Evolutionary conservation across 768 basidiomycete species (phyloP).

Genomic region (Boletus eberwhitei): DNA sequence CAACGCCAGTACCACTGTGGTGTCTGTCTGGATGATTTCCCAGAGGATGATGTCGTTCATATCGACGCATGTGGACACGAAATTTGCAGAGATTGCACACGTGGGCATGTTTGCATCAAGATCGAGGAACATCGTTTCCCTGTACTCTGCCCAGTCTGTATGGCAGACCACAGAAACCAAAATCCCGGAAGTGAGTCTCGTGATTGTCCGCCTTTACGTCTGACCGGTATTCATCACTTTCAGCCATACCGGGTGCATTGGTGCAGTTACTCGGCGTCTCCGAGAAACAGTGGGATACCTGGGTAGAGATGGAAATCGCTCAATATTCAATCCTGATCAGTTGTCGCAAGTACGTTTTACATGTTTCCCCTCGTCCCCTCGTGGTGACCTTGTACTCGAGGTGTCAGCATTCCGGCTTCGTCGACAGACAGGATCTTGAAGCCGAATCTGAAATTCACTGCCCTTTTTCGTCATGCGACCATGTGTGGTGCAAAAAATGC

Average conservation of each 20-base stretch:
- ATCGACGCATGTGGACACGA: conserved; percentile 46
- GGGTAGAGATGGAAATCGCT: conserved; percentile 46
- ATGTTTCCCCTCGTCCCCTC: neutral
- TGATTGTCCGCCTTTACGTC: neutral
- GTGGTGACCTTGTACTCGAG: conserved; percentile 29
- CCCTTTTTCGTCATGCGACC: conserved; percentile 45
- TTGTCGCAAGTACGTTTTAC: conserved; percentile 46
- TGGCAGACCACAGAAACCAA: conserved; percentile 30
- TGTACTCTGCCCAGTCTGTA: conserved; percentile 58
- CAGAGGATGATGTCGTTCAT: conserved; percentile 40
- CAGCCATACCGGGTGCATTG: conserved; percentile 38
- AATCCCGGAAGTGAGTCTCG: conserved; percentile 30
- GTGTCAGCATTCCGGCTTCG: conserved; percentile 47
- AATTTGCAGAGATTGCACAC: conserved; percentile 54
- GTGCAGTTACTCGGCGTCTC: conserved; percentile 45
- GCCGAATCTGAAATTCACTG: conserved; percentile 43
- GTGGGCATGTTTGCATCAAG: conserved; percentile 41
- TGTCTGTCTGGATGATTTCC: conserved; percentile 51
- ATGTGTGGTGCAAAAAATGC: conserved; percentile 62
- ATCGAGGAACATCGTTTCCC: conserved; percentile 56
- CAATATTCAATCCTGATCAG: conserved; percentile 39
- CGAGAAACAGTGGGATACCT: conserved; percentile 40
- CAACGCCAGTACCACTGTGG: conserved; percentile 49
- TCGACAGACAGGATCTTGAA: conserved; percentile 48
- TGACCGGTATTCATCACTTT: neutral